Evolutionary conservation across 2,329 filamentous ascomycete genomes (phyloP), one percentile per base, ranked within the genome.

Genomic region (Fusarium clavum): DNA sequence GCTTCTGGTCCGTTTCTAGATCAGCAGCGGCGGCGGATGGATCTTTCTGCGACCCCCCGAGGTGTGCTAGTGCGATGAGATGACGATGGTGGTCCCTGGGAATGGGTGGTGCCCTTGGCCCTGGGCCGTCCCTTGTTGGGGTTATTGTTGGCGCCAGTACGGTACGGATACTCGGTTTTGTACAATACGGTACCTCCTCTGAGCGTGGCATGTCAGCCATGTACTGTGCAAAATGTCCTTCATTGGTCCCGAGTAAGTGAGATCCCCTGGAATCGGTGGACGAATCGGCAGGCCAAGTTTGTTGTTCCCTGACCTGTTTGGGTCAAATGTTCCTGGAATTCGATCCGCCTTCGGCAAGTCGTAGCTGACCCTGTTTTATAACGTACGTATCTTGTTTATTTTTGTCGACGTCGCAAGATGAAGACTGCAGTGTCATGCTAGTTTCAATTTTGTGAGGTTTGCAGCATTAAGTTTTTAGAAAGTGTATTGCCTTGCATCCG

Each of bases 1-100:
- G 64, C 74, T 76, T 76, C 74, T 76, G 74, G 74, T 59, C 63
- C 68, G 74, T 73, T 76, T 76, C 74, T 75, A 76, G 74, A 76
- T 76, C 74, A 75, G 74, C 72, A 61, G 67, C 67, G 69, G 53
- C 70, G 73, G 67, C 65, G 69, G 68, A 72, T 73, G 72, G 74
- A 63, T 68, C 69, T 61, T 54, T 64, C 47, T 58, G 59, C 59
- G 67, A 55, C 27, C 68, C 70, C 49, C 65, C 44, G 40, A 64
- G 59, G 45, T 43, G 49, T 64, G 52, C 55, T 71, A 70, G 67
- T 58, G 58, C 57, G 45, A 54, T 59, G 55, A 38, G 48, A 60
- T 61, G 59, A 61, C 59, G 59, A 64, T 63, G 61, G 64, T 68
- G 67, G 68, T 70, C 67, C 53, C 67, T 55, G 54, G 66, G 57